These are phyloP conservation scores for Achaetomium macrosporum DNA, from an alignment of 2,329 filamentous ascomycete species.

Conservation along the genomic window DNA sequence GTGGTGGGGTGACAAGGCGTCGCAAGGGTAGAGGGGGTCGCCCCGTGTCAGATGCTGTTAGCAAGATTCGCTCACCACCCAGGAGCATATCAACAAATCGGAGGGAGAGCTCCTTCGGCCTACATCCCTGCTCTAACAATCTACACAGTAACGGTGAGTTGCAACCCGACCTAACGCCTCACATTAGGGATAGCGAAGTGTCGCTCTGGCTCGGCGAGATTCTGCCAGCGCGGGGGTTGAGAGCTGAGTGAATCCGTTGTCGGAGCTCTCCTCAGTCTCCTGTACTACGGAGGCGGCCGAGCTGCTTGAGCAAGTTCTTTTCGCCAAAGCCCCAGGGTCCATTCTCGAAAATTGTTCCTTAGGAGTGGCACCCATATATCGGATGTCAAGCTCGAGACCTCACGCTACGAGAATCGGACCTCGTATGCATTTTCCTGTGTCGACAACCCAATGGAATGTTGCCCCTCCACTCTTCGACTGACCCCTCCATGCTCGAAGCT, in stretches of 20 bases:
- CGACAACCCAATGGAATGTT: too few relatives aligned
- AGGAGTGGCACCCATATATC: too few relatives aligned
- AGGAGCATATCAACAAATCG: conserved; percentile 10
- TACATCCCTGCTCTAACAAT: conserved; percentile 9
- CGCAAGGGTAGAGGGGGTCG: neutral
- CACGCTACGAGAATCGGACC: too few relatives aligned
- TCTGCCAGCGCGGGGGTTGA: conserved; percentile 9
- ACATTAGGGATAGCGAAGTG: neutral
- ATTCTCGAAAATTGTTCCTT: too few relatives aligned
- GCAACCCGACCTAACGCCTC: neutral
- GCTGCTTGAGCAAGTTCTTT: too few relatives aligned
- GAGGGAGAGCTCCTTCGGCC: neutral
- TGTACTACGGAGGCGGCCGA: neutral
- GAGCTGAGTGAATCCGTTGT: conserved; percentile 12
- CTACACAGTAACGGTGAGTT: neutral
- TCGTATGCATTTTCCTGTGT: too few relatives aligned
- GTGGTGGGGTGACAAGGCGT: conserved; percentile 24
- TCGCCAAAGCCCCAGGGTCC: too few relatives aligned
- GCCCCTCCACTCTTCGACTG: too few relatives aligned
- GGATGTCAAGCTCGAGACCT: too few relatives aligned
- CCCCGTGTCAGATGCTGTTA: conserved; percentile 20
- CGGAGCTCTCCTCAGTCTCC: conserved; percentile 9
- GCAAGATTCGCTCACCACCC: conserved; percentile 5
- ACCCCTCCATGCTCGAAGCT: too few relatives aligned
- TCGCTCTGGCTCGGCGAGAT: neutral